Conservation (phyloP, 495 filamentous ascomycete genomes). For the Daldinia grandis region DNA sequence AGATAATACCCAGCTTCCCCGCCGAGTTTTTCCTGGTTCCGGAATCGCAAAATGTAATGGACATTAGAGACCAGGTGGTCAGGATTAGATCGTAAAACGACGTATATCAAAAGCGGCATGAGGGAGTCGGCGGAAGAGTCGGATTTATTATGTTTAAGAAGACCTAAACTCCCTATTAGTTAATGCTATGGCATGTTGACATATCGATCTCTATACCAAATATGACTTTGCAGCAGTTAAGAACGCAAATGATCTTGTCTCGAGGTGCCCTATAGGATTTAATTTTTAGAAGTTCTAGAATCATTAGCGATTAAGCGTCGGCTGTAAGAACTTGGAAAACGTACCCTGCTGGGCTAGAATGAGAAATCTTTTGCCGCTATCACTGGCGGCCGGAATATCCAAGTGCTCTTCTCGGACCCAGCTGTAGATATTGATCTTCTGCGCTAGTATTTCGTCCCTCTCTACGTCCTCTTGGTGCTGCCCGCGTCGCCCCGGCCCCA, state of each 20-base stretch:
- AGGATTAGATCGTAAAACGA: slow-evolving; percentile 91
- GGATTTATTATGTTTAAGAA: slow-evolving; percentile 87
- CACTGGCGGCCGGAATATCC: slow-evolving; percentile 87
- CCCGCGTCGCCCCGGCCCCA: slow-evolving; percentile 84
- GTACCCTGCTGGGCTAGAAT: slow-evolving; percentile 86
- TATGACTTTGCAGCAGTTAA: slow-evolving; percentile 99
- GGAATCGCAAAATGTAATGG: slow-evolving; percentile 95
- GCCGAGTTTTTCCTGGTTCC: slow-evolving; percentile 95
- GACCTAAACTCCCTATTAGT: slow-evolving; percentile 58
- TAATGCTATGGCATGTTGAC: slow-evolving; percentile 13
- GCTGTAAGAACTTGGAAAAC: slow-evolving; percentile 28
- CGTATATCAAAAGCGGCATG: slow-evolving; percentile 93
- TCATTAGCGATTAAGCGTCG: slow-evolving; percentile 40
- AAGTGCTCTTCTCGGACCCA: slow-evolving; percentile 96
- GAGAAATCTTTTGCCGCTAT: slow-evolving; percentile 86
- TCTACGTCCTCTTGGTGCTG: slow-evolving; percentile 99
- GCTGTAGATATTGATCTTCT: slow-evolving; percentile 95
- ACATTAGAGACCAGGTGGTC: slow-evolving; percentile 97
- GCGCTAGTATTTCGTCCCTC: slow-evolving; percentile 89
- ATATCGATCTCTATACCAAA: slow-evolving; percentile 70
- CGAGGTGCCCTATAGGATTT: slow-evolving; percentile 93
- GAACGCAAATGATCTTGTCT: slow-evolving; percentile 97
- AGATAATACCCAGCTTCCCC: slow-evolving; percentile 98
- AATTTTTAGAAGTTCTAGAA: slow-evolving; percentile 86
- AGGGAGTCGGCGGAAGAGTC: slow-evolving; percentile 97